Evolutionary conservation across 495 filamentous ascomycete genomes (phyloP), one percentile per base, ranked within the genome.

Genomic region (Xylona heveae): DNA sequence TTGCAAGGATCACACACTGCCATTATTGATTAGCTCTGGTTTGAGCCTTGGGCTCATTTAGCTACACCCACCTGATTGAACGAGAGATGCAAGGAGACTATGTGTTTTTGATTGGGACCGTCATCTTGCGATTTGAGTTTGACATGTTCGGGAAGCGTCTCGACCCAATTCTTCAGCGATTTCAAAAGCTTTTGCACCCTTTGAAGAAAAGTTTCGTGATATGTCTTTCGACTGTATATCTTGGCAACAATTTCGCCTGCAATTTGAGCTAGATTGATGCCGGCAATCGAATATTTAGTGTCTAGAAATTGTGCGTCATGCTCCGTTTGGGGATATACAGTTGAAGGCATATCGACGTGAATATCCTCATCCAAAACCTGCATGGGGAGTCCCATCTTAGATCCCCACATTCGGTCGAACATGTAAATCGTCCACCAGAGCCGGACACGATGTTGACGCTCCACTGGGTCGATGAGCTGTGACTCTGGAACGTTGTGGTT

Each of bases 371-470:
- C 57, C 20, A 51, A 49, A 19, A 61, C 56, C 37, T 58, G 52
- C 39, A 54, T 48, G 3, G 55, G 55, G 1, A 58, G 44, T 4
- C 57, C 57, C 50, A 59, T 56, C 25, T 55, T 59, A 6, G 55
- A 57, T 12, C 51, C 52, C 55, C 54, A 59, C 52, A 58, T 57
- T 19, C 55, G 51, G 32, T 61, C 55, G 33, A 61, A 59, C 20
- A 56, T 56, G 38, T 61, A 61, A 27, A 58, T 54, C 14, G 55
- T 57, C 55, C 55, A 59, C 55, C 55, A 59, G 17, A 59, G 52
- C 23, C 53, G 42, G 18, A 59, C 46, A 6, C 57, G 55, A 28
- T 61, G 57, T 32, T 61, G 52, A 10, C 55, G 48, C 31, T 56
- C 53, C 0, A 54, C 49, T 0, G 54, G 49, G 28, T 58, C 55